Evolutionary conservation across 129 eudicot genomes (phyloP).

Genomic region (Smallanthus sonchifolius): DNA sequence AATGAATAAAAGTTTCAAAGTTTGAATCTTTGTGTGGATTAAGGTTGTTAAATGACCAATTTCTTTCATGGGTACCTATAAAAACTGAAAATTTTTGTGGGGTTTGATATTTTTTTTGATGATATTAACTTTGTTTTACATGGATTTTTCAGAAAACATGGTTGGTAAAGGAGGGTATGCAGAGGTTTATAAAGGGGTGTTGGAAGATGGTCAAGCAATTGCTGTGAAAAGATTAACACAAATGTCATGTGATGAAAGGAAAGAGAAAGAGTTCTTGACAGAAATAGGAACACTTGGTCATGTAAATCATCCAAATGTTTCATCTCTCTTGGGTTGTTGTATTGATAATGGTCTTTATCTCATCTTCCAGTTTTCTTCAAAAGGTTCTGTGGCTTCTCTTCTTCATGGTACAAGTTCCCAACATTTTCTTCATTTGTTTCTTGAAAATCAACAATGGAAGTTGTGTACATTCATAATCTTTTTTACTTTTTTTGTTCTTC

Average conservation of each 20-base stretch:
- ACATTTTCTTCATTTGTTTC: not conserved
- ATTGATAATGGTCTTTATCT: slow-evolving; percentile 93
- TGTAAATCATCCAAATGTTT: slow-evolving; percentile 86
- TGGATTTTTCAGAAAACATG: slow-evolving; percentile 61
- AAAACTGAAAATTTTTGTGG: not conserved
- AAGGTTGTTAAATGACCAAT: not conserved
- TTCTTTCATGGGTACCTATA: not conserved
- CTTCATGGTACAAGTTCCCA: slow-evolving; percentile 68
- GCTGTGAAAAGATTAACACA: slow-evolving; percentile 83
- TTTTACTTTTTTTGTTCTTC: not conserved
- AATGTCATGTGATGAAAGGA: slow-evolving; percentile 70
- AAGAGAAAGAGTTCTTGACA: slow-evolving; percentile 89
- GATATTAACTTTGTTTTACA: slow-evolving; percentile 3
- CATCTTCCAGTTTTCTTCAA: slow-evolving; percentile 82
- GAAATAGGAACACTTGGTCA: slow-evolving; percentile 96
- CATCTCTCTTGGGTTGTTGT: slow-evolving; percentile 89
- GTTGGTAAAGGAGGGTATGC: slow-evolving; percentile 99
- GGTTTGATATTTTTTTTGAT: slow-evolving; percentile 6
- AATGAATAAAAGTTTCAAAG: not conserved
- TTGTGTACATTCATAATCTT: not conserved
- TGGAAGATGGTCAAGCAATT: slow-evolving; percentile 74
- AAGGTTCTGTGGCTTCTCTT: slow-evolving; percentile 96
- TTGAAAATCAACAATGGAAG: not conserved
- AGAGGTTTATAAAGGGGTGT: slow-evolving; percentile 87
- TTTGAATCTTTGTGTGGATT: not conserved